These are phyloP conservation scores for Amniculicola lignicola DNA, from an alignment of 495 filamentous ascomycete species.

Conservation along the genomic window DNA sequence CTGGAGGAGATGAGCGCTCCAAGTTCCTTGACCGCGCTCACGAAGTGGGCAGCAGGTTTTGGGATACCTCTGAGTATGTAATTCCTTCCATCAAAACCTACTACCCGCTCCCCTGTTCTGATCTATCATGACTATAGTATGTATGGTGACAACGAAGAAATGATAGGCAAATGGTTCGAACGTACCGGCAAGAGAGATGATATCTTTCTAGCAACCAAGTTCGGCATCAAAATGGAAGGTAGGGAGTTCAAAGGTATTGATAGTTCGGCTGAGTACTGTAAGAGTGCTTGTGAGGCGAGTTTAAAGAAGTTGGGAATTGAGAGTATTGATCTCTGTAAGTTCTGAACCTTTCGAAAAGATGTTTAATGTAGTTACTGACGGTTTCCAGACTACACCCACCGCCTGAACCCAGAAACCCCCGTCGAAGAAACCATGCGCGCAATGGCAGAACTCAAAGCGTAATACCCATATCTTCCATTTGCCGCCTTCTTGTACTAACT, in stretches of 20 bases:
- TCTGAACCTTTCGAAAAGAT: neutral
- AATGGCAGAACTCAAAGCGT: conserved; percentile 52
- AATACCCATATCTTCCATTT: neutral
- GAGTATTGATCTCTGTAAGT: conserved; percentile 46
- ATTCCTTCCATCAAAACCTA: neutral
- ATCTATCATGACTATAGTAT: conserved; percentile 13
- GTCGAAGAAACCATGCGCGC: conserved; percentile 62
- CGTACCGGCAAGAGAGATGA: conserved; percentile 51
- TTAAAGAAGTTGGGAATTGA: conserved; percentile 46
- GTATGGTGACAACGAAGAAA: conserved; percentile 52
- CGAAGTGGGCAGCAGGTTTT: conserved; percentile 54
- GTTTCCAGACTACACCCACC: conserved; percentile 34
- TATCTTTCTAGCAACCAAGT: conserved; percentile 61
- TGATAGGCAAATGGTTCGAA: conserved; percentile 58
- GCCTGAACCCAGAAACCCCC: conserved; percentile 53
- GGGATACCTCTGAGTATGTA: conserved; percentile 57
- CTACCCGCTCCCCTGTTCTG: neutral
- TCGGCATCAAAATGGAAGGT: conserved; percentile 44
- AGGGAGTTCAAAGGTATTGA: conserved; percentile 30
- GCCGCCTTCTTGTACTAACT: neutral
- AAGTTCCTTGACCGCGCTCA: conserved; percentile 52
- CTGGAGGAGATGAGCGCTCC: conserved; percentile 50
- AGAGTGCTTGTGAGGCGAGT: conserved; percentile 46
- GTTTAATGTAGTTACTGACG: neutral
- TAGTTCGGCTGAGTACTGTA: conserved; percentile 47